Evolutionary conservation across 2,329 filamentous ascomycete species (phyloP).

Genomic region (Tolypocladium tropicale): DNA sequence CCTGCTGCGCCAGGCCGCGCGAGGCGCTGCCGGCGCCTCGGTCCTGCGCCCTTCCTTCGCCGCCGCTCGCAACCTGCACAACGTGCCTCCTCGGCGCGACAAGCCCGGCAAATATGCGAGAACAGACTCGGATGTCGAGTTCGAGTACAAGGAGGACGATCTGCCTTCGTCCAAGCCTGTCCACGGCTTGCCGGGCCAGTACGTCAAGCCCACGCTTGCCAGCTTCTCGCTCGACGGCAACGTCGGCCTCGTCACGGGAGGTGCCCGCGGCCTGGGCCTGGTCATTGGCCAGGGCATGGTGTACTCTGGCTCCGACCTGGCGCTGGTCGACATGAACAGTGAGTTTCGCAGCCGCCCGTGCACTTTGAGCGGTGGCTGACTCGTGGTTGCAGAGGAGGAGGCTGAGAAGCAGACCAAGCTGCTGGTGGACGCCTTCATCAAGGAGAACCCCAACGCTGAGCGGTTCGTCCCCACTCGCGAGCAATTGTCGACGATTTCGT

Average conservation of each 20-base stretch:
- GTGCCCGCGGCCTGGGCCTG: conserved; percentile 77
- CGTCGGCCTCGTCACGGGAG: conserved; percentile 80
- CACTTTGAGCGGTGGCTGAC: not conserved
- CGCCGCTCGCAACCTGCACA: conserved; percentile 20
- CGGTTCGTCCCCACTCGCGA: conserved; percentile 32
- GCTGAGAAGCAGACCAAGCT: conserved; percentile 65
- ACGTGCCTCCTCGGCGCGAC: conserved; percentile 21
- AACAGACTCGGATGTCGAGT: conserved; percentile 67
- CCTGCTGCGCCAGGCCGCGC: conserved; percentile 17
- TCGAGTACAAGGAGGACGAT: conserved; percentile 65
- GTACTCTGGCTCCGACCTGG: conserved; percentile 77
- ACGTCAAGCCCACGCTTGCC: conserved; percentile 76
- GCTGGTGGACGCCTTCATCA: conserved; percentile 65
- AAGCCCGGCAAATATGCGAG: conserved; percentile 60
- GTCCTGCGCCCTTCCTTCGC: conserved; percentile 12
- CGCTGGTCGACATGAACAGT: conserved; percentile 92
- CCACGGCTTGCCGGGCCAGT: conserved; percentile 65
- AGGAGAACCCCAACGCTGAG: conserved; percentile 67
- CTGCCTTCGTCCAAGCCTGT: conserved; percentile 63
- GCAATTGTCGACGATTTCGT: not conserved
- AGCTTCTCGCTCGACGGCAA: conserved; percentile 79
- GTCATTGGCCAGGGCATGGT: conserved; percentile 92
- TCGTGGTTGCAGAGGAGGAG: conserved; percentile 57
- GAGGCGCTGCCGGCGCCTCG: conserved; percentile 11
- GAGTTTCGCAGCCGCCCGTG: not conserved